Base-by-base conservation (phyloP, 2,329 filamentous ascomycete species). In the Penicillium sp. region DNA sequence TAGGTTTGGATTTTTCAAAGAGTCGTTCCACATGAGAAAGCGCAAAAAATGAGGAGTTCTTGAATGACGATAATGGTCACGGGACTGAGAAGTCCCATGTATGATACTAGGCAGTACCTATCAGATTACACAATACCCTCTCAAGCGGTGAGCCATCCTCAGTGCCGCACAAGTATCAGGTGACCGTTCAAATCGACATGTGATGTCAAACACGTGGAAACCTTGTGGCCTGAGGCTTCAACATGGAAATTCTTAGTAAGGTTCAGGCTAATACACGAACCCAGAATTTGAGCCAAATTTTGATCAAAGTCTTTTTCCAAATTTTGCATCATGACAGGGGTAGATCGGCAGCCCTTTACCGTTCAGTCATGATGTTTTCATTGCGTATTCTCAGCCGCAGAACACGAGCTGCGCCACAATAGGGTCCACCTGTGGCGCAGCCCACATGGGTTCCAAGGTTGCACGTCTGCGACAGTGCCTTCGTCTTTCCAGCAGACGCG, bases 361-460 rank as follows among this genome's bases (percentile, higher is more conserved):
- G 46, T 29, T 19, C 13, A 29, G 46, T 22, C 31, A 10, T 24
- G 31, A 37, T 49, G 29, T 16, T 21, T 24, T 37, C 47, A 49
- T 37, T 27, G 24, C 45, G 31, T 47, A 39, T 45, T 14, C 43
- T 56, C 54, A 56, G 54, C 54, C 54, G 48, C 54, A 56, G 27
- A 37, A 48, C 4, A 48, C 21, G 11, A 14, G 8, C 24, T 49
- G 45, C 49, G 49, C 49, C 43, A 29, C 44, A 43, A 21, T 19
- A 33, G 21, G 47, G 21, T 10, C 42, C 35, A 39, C 7, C 3
- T 52, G 49, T 56, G 54, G 54, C 55, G 46, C 55, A 57, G 45
- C 16, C 14, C 27, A 49, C 33, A 37, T 49, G 14, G 14, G 16
- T 39, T 39, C 9, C 35, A 39, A 10, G n/a, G 35, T 39, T 39